Conservation (phyloP, 495 filamentous ascomycete genomes). For the Hypoxylon fragiforme region DNA sequence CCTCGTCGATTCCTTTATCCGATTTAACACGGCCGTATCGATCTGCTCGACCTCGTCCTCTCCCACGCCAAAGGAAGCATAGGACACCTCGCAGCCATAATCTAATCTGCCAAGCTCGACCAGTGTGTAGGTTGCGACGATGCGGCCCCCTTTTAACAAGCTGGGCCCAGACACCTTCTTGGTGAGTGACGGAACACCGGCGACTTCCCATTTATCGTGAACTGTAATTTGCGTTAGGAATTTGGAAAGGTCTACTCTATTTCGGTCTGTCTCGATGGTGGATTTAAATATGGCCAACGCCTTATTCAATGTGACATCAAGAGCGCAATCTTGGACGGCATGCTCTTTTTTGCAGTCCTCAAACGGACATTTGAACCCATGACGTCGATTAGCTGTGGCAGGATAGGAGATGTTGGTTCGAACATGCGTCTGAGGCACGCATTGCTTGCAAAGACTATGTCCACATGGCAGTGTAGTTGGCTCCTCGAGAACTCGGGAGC, state of each 20-base stretch:
- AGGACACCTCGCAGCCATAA: slow-evolving; percentile 41
- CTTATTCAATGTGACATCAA: slow-evolving; percentile 75
- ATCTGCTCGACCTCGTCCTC: slow-evolving; percentile 45
- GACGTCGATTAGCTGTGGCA: slow-evolving; percentile 60
- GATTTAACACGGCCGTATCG: slow-evolving; percentile 57
- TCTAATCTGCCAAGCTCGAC: slow-evolving; percentile 30
- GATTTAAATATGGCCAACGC: slow-evolving; percentile 58
- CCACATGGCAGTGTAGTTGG: slow-evolving; percentile 86
- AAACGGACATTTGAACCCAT: slow-evolving; percentile 75
- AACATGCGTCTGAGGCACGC: slow-evolving; percentile 65
- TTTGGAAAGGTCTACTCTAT: slow-evolving; percentile 29
- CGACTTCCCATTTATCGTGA: slow-evolving; percentile 46
- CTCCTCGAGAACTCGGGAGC: slow-evolving; percentile 66
- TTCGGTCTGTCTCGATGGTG: slow-evolving; percentile 45
- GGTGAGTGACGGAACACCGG: slow-evolving; percentile 45
- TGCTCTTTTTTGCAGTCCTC: slow-evolving; percentile 68
- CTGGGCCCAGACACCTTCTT: slow-evolving; percentile 37
- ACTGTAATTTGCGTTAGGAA: slow-evolving; percentile 45
- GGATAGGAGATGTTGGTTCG: slow-evolving; percentile 77
- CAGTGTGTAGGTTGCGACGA: slow-evolving; percentile 58
- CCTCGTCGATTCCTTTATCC: slow-evolving; percentile 61
- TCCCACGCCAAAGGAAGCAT: slow-evolving; percentile 45
- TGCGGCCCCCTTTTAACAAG: slow-evolving; percentile 54
- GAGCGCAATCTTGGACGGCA: slow-evolving; percentile 71
- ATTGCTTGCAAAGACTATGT: slow-evolving; percentile 72